Conservation (phyloP, 371 early-diverging fungal species). For the Zancudomyces culisetae region DNA sequence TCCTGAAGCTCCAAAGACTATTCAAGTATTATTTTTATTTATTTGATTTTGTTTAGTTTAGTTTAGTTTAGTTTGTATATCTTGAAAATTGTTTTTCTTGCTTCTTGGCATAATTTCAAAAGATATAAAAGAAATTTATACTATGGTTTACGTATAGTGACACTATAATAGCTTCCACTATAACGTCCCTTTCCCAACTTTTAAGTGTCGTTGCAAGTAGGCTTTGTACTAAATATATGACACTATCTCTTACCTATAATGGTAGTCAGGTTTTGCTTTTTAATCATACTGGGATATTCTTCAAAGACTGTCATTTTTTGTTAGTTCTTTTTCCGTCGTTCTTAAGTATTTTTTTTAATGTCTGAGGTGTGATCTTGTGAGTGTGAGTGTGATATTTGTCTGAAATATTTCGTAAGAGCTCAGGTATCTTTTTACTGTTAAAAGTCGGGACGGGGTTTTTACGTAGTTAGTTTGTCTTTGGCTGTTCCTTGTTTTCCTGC, state of each 20-base stretch:
- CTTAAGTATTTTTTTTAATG: no score
- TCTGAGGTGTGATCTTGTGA: no score
- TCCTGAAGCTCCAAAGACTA: constrained; percentile 82
- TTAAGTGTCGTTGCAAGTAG: not conserved
- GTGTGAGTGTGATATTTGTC: no score
- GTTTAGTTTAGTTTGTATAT: not conserved
- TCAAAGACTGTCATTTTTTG: not conserved
- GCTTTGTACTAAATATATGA: no score
- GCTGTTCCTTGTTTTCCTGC: no score
- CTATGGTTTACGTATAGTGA: not conserved
- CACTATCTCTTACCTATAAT: not conserved
- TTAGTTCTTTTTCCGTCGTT: not conserved
- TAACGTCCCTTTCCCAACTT: not conserved
- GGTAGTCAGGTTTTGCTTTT: not conserved
- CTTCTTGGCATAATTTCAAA: not conserved
- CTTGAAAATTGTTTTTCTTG: not conserved
- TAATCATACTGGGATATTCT: not conserved
- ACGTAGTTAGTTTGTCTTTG: no score
- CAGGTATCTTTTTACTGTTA: no score
- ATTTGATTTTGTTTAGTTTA: constrained; percentile 7
- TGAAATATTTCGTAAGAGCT: no score
- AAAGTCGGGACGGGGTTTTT: no score
- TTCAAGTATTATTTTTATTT: constrained; percentile 6
- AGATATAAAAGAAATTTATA: not conserved
- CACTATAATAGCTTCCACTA: not conserved